Evolutionary conservation across 192 early-diverging fungal genomes (phyloP).

Genomic region (Coemansia sp.): DNA sequence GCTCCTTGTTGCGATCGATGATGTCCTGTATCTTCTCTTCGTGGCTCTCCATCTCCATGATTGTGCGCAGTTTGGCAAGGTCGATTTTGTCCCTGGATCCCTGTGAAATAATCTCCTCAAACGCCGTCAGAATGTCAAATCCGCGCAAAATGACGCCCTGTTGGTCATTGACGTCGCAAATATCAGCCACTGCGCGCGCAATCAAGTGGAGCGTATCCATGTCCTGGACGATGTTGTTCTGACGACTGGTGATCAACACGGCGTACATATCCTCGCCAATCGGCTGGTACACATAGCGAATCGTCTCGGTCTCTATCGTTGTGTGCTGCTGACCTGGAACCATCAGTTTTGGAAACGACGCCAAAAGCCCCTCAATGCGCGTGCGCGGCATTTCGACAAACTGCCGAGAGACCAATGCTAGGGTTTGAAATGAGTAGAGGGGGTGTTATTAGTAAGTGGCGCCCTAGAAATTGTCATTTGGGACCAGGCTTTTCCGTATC

Average conservation of each 20-base stretch:
- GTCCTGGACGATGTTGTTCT: slow-evolving; percentile 98
- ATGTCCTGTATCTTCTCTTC: slow-evolving; percentile 97
- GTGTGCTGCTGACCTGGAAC: slow-evolving; percentile 89
- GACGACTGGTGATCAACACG: slow-evolving; percentile 93
- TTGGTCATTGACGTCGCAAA: slow-evolving; percentile 83
- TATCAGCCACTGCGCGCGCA: slow-evolving; percentile 86
- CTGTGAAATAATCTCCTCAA: slow-evolving; percentile 94
- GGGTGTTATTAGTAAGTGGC: neutral
- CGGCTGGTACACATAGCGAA: slow-evolving; percentile 98
- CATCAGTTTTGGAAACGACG: slow-evolving; percentile 96
- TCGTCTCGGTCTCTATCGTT: slow-evolving; percentile 93
- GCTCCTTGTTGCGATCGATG: slow-evolving; percentile 91
- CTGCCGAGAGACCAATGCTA: slow-evolving; percentile 89
- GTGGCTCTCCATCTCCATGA: slow-evolving; percentile 96
- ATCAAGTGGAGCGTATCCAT: slow-evolving; percentile 95
- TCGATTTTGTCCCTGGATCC: slow-evolving; percentile 92
- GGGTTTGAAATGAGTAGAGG: neutral
- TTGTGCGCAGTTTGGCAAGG: slow-evolving; percentile 86
- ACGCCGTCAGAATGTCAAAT: slow-evolving; percentile 87
- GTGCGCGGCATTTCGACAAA: slow-evolving; percentile 96
- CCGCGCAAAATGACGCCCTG: slow-evolving; percentile 80
- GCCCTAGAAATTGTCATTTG: neutral
- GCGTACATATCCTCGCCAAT: slow-evolving; percentile 89
- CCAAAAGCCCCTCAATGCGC: slow-evolving; percentile 93
- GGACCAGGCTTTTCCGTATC: no score